Base-by-base conservation (phyloP, 176 grass and related monocot genomes). In the Hordeum marinum region DNA sequence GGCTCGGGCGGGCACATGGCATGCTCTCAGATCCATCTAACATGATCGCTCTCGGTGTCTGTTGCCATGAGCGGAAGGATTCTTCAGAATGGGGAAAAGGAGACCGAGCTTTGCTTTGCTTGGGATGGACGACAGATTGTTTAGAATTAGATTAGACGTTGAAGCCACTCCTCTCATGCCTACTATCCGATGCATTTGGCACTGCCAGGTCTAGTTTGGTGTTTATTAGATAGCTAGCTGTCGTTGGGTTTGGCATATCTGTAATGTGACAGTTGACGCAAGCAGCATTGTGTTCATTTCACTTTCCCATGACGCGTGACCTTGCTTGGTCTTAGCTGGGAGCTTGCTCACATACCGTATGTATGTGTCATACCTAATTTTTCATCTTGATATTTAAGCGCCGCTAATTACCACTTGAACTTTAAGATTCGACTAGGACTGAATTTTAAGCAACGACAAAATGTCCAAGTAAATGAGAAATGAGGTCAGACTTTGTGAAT, bases 1-100 rank as follows among this genome's bases (percentile, higher is more conserved):
- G 40, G 46, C 75, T 46, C 34, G 45, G 63, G 63, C 9, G 6
- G 25, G 68, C 85, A 70, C 86, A 88, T 78, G 80, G 72, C 69
- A 20, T 26, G 68, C 36, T 57, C 48, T 57, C 46, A 20, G 80
- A 57, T 31, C 69, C 20, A 69, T 79, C 68, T 12, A 42, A 17
- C 50, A 54, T 20, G 24, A 34, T 27, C 18, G 41, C 10, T 23
- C 18, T 31, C 55, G 3, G 1, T 1, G 35, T 35, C 54, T 46
- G 3, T 4, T 46, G 12, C 5, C 20, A 25, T 17, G 37, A 46
- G 3, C 1, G 4, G 1, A 21, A 34, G 27, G 15, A 50, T 50
- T 32, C 42, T 80, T 66, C 41, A 35, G 42, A 52, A 62, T 4
- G 18, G 20, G 3, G 13, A 36, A 36, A 45, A 63, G 59, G 41